A percentile compares a stretch with the other conserved stretches of the same genome.
These are phyloP conservation scores for Straminergon stramineum DNA, from an alignment of 225 moss, liverwort and hornwort species.

Conservation along the genomic window DNA sequence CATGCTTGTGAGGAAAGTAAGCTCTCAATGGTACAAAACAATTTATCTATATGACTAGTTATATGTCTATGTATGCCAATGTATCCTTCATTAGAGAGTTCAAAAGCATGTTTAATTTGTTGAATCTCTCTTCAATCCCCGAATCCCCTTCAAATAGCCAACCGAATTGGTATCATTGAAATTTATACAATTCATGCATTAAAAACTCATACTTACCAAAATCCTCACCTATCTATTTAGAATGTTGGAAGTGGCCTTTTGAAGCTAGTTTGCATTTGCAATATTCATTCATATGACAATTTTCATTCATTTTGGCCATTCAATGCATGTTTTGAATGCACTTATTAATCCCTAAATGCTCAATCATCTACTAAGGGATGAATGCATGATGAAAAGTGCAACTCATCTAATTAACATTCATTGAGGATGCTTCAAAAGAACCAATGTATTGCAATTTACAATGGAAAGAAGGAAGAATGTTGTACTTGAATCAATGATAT, in stretches of 20 bases:
- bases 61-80: not conserved
- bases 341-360: not conserved
- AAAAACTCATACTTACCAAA: not conserved
- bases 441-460: not conserved
- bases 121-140: not conserved
- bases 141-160: not conserved
- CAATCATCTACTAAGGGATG: not conserved
- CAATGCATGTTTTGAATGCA: not conserved
- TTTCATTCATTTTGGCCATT: not conserved
- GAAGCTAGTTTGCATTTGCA: not conserved
- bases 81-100: not conserved
- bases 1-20: not conserved
- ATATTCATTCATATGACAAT: not conserved
- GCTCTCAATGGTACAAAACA: not conserved
- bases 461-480: not conserved
- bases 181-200: not conserved
- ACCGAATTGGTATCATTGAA: not conserved
- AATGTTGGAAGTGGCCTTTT: not conserved
- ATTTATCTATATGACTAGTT: not conserved
- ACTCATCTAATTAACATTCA: not conserved
- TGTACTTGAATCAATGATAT: not conserved
- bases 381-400: not conserved
- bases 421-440: not conserved
- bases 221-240: not conserved
- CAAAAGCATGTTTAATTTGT: not conserved